phyloP scores from a whole-genome alignment of 208 protist species.

The Acanthamoeba quina region DNA sequence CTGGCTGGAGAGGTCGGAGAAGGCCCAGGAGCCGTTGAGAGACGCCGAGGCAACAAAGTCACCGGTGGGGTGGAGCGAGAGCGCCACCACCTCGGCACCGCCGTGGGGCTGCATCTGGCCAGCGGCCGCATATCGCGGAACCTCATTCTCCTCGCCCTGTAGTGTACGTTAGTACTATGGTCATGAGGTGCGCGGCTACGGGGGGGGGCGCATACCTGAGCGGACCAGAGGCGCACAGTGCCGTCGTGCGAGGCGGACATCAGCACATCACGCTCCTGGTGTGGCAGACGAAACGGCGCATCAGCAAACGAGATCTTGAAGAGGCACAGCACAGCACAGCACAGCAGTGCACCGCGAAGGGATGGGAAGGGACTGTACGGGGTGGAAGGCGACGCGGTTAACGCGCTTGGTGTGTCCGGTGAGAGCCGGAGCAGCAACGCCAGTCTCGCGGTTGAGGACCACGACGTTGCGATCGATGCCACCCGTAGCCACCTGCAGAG shows the following conservation, averaged over 20 bases:
- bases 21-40: conserved; percentile 85
- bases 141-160: background rate
- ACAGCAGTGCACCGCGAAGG: background rate
- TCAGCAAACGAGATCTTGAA: background rate
- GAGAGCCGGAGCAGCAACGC: conserved; percentile 68
- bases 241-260: conserved; percentile 81
- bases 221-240: conserved; percentile 83
- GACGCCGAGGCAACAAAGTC: conserved; percentile 85
- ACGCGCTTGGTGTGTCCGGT: conserved; percentile 80
- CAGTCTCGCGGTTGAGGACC: conserved; percentile 82
- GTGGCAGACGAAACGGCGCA: background rate
- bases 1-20: conserved; percentile 87
- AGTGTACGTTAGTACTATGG: background rate
- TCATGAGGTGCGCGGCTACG: background rate
- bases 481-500: conserved; percentile 82
- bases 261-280: conserved; percentile 56
- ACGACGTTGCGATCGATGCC: conserved; percentile 84
- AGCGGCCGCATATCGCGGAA: background rate
- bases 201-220: background rate
- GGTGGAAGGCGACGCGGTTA: conserved; percentile 84
- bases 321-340: too few species aligned
- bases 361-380: conserved; percentile 37
- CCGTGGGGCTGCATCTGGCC: background rate
- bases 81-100: conserved; percentile 76
- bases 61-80: conserved; percentile 87